A percentile compares a stretch with the other conserved stretches of the same genome.
phyloP scores from a whole-genome alignment of 2,329 filamentous ascomycete species.

The Alternaria metachromatica region DNA sequence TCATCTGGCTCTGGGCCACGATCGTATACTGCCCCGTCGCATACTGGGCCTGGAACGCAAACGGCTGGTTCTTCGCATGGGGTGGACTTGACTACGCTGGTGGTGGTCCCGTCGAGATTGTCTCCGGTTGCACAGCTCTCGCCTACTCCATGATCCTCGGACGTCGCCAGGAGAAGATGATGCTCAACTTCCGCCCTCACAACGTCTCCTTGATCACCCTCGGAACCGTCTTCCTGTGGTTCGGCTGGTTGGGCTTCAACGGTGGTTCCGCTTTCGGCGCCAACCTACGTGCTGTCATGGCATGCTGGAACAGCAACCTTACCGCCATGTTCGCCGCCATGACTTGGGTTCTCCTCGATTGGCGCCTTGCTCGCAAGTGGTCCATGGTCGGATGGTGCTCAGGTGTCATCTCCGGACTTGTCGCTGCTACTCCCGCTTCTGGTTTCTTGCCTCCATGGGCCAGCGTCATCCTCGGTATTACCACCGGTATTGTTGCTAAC shows the following conservation, averaged over 20 bases:
- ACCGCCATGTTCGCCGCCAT: constrained; percentile 91
- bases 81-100: constrained; percentile 96
- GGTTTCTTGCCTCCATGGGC: constrained; percentile 77
- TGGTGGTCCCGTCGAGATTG: constrained; percentile 96
- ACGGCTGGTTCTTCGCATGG: constrained; percentile 90
- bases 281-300: constrained; percentile 92
- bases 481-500: constrained; percentile 75
- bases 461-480: constrained; percentile 65
- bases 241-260: constrained; percentile 99
- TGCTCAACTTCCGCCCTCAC: constrained; percentile 99
- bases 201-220: constrained; percentile 98
- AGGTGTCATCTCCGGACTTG: constrained; percentile 83
- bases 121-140: constrained; percentile 87
- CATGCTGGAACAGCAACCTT: constrained; percentile 97
- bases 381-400: constrained; percentile 93
- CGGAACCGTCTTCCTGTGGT: constrained; percentile 95
- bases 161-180: constrained; percentile 97
- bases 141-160: constrained; percentile 97
- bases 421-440: constrained; percentile 84
- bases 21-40: constrained; percentile 96
- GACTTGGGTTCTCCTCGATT: constrained; percentile 96
- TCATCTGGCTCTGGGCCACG: constrained; percentile 95
- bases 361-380: constrained; percentile 92
- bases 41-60: constrained; percentile 95
- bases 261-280: constrained; percentile 93